Conservation (phyloP, 768 basidiomycete genomes). For the Leccinum boreale region DNA sequence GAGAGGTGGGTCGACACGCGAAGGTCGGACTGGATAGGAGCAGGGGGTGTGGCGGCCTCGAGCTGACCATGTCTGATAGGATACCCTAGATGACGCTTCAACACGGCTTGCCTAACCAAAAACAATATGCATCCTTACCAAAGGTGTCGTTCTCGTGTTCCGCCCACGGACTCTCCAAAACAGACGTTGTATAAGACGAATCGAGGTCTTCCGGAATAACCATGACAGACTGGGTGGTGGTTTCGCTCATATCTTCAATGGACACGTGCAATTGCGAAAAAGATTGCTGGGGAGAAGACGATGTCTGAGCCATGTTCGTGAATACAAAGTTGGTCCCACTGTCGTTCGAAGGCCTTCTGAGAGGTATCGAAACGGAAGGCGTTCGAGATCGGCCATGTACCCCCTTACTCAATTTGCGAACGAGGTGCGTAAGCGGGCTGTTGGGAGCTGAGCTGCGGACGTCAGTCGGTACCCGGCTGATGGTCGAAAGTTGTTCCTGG, state of each 20-base stretch:
- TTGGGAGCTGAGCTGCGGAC: conserved; percentile 28
- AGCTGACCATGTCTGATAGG: conserved; percentile 22
- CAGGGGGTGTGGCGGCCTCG: conserved; percentile 13
- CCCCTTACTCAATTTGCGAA: conserved; percentile 39
- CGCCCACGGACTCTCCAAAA: conserved; percentile 7
- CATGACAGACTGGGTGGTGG: neutral
- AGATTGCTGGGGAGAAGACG: conserved; percentile 17
- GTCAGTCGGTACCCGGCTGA: conserved; percentile 28
- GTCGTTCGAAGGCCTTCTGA: conserved; percentile 14
- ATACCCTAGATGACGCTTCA: conserved; percentile 16
- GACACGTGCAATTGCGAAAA: conserved; percentile 7
- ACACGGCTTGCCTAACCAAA: neutral
- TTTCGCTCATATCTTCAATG: conserved; percentile 6
- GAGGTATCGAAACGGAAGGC: conserved; percentile 5
- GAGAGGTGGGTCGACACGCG: conserved; percentile 23
- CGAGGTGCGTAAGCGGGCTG: conserved; percentile 38
- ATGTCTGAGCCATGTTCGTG: conserved; percentile 12
- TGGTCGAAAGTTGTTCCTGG: neutral
- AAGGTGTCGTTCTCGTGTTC: conserved; percentile 30
- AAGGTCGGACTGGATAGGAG: conserved; percentile 7
- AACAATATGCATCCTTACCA: conserved; percentile 12
- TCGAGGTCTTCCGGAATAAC: conserved; percentile 25
- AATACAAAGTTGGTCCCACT: conserved; percentile 14
- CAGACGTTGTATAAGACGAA: conserved; percentile 24
- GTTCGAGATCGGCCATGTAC: conserved; percentile 29